Base-by-base conservation (phyloP, 345 rosid species). In the Corchorus olitorius region DNA sequence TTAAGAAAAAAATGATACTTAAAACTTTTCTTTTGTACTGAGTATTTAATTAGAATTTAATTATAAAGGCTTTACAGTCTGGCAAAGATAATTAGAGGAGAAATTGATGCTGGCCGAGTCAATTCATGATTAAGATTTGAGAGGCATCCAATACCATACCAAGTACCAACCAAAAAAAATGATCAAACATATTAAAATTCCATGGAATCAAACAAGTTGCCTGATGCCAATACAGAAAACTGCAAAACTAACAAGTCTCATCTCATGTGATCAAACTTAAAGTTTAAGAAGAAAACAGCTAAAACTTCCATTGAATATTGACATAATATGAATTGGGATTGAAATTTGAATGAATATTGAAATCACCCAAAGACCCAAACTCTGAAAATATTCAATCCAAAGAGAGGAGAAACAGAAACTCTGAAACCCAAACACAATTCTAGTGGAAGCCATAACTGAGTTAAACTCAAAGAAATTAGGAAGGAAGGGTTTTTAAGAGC, bases 91-190 rank as follows among this genome's bases (percentile, higher is more conserved):
- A 64, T 63, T 37, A 16, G 22, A 37, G 22, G 4, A 64, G 4
- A 59, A 59, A 4, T 27, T 22, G 37, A 59, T 4, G 16, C 15
- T 6, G 43, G 48, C 6, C 48, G 7, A 16, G 22, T 63, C 48
- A 63, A 16, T 39, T 63, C 68, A 63, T 9, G 19, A 48, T 33
- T 39, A 39, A 39, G 6, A 39, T 6, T 39, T 73, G 55, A 61
- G 48, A 17, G 77, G 72, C 68, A 65, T 58, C 73, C 35, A 56
- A 65, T 65, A 20, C 67, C 70, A 49, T 10, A n/a, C 50, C 50
- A 50, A 33, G n/a, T n/a, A n/a, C n/a, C n/a, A n/a, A n/a, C 14
- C 12, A 2, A 19, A 33, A 50, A 49, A 11, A 62, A 34, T 74
- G n/a, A 50, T 3, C 13, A 72, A 63, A 45, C 15, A 9, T 50